Base-by-base conservation (phyloP, 805 yeast species). In the Tetrapisispora nanseiensis region DNA sequence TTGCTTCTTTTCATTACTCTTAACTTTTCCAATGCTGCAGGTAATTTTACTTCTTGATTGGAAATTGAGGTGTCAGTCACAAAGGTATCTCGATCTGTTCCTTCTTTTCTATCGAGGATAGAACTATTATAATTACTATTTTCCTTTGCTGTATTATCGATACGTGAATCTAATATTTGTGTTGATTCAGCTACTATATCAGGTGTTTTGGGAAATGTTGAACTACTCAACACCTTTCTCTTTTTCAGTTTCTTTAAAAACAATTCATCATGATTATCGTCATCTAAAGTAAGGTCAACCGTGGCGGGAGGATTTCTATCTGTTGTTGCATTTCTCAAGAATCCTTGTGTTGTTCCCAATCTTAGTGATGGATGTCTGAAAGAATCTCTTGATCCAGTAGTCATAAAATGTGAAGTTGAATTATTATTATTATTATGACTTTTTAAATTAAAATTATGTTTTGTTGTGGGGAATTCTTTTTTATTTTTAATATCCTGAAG, bases 211-310 rank as follows among this genome's bases (percentile, higher is more conserved):
- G 33, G 22, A 22, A 34, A 34, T 6, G 15, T 9, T 22, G 29
- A 16, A 15, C 16, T 40, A 11, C 29, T 40, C n/a, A 34, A 4
- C 18, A 2, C 28, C 13, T 43, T 42, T 12, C 47, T 46, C 28
- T 44, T 50, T 43, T 53, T 54, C 27, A 56, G 37, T 41, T 56
- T 54, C 20, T 43, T 32, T 1, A 55, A 27, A 38, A 57, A 57
- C 0, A 48, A 45, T 33, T 51, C 47, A 18, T 53, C 51, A n/a
- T 35, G 33, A 30, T 16, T 38, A 19, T 48, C 38, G 15, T 46
- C 52, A 33, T 53, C 60, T n/a, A 46, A 26, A 1, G 60, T 57
- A 27, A 55, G 33, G 43, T 56, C 59, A 1, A 57, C 57, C 1
- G 60, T 56, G 24, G 52, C 50, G 9, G 59, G 58, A 3, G 54